Evolutionary conservation across 148 eudicot species (phyloP).

Genomic region (Linanthus parryae): DNA sequence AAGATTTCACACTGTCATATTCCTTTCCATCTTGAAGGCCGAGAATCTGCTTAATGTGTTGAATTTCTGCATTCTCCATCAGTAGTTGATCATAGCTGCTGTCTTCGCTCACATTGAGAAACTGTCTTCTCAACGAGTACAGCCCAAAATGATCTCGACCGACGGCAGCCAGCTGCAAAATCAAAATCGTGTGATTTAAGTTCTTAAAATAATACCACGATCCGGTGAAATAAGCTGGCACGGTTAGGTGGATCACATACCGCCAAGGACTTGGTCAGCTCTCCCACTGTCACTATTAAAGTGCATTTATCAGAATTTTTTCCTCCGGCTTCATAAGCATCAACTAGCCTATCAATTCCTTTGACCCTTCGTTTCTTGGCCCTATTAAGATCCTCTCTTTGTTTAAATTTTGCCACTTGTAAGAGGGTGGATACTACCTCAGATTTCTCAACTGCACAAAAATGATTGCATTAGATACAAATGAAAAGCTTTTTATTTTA

Average conservation of each 20-base stretch:
- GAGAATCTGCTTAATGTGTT: slow-evolving; percentile 59
- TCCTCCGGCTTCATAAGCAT: slow-evolving; percentile 73
- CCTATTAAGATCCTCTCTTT: slow-evolving; percentile 64
- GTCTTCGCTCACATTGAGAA: slow-evolving; percentile 96
- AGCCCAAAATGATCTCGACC: slow-evolving; percentile 67
- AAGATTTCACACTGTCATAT: slow-evolving; percentile 47
- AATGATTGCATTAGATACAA: no score
- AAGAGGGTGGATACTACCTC: slow-evolving; percentile 53
- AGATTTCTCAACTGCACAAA: slow-evolving; percentile 47
- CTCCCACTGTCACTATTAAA: slow-evolving; percentile 93
- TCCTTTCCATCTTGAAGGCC: slow-evolving; percentile 72
- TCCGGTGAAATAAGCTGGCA: not conserved
- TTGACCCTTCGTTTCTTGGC: slow-evolving; percentile 38
- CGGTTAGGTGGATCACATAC: slow-evolving; percentile 35
- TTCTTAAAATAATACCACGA: no score
- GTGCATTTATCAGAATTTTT: slow-evolving; percentile 59
- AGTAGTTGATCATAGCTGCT: slow-evolving; percentile 62
- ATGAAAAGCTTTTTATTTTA: not conserved
- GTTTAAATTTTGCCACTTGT: slow-evolving; percentile 68
- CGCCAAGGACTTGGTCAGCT: slow-evolving; percentile 85
- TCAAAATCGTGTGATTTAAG: no score
- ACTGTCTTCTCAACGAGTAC: slow-evolving; percentile 78
- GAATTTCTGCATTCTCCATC: slow-evolving; percentile 65
- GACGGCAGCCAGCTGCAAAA: slow-evolving; percentile 60
- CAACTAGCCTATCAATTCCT: slow-evolving; percentile 59